Evolutionary conservation across 2,329 filamentous ascomycete genomes (phyloP).

Genomic region (Chrysosporium keratinophilum): DNA sequence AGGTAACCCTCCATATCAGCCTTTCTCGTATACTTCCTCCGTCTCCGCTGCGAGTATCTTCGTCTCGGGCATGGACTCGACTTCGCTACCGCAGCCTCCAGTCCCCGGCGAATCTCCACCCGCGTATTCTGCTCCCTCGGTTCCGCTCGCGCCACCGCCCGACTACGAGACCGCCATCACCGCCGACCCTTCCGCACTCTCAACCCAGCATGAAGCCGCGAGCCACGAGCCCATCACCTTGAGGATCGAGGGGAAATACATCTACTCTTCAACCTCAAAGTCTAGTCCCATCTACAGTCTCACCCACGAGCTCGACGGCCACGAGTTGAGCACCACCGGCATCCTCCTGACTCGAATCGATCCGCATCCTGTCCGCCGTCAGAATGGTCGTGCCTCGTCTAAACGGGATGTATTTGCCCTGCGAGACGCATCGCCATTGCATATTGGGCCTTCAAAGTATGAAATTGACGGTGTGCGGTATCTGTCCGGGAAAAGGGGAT

Average conservation of each 20-base stretch:
- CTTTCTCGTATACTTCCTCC: neutral
- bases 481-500: constrained; percentile 13
- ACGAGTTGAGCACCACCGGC: constrained; percentile 13
- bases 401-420: constrained; percentile 16
- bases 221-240: constrained; percentile 10
- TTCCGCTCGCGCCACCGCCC: constrained; percentile 8
- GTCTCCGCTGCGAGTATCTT: neutral
- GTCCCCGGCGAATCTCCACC: neutral
- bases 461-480: constrained; percentile 15
- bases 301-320: constrained; percentile 17
- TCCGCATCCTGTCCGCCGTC: neutral
- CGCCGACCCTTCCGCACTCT: neutral
- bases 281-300: constrained; percentile 16
- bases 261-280: constrained; percentile 11
- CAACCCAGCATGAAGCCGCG: neutral
- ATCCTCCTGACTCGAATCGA: constrained; percentile 16
- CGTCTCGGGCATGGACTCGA: neutral
- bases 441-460: constrained; percentile 10
- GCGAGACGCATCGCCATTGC: constrained; percentile 7
- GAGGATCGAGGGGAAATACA: constrained; percentile 14
- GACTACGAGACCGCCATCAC: constrained; percentile 13
- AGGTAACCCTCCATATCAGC: neutral
- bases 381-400: neutral
- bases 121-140: neutral
- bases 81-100: neutral